Conservation (phyloP, 345 rosid genomes). For the Linum usitatissimum region DNA sequence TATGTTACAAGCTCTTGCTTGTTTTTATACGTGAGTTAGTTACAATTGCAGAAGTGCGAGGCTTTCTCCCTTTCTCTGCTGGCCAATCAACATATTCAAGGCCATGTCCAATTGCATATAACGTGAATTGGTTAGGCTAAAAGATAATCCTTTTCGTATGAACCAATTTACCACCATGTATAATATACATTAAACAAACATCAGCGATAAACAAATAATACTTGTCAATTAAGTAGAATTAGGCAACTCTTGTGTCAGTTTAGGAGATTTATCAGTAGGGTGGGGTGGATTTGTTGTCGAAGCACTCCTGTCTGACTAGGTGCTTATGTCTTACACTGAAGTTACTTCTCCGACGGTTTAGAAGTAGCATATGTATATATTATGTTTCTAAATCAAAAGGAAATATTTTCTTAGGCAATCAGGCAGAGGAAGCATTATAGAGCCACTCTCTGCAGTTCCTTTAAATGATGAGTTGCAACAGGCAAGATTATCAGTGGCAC, state of each 20-base stretch:
- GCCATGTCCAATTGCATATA: neutral
- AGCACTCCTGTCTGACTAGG: neutral
- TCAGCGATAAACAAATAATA: no score
- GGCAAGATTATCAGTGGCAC: conserved; percentile 57
- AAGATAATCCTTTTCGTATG: no score
- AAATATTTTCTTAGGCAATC: conserved; percentile 56
- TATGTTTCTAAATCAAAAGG: conserved; percentile 20
- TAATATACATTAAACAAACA: no score
- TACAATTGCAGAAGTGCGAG: neutral
- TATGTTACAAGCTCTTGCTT: neutral
- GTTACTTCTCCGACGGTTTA: neutral
- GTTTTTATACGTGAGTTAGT: neutral
- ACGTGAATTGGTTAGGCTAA: neutral
- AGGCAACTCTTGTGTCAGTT: neutral
- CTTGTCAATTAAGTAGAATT: neutral
- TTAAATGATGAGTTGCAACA: conserved; percentile 75
- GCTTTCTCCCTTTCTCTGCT: neutral
- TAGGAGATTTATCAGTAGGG: no score
- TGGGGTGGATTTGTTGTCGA: neutral
- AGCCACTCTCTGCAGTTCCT: conserved; percentile 76
- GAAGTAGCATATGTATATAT: conserved; percentile 2
- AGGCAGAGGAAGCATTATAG: conserved; percentile 55
- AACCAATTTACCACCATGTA: no score
- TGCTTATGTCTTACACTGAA: neutral
- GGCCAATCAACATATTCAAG: neutral